Percentiles rank a stretch among this genome's conserved stretches.
Evolutionary conservation across 2,329 filamentous ascomycete species (phyloP).

Genomic region (Alternaria sp.): DNA sequence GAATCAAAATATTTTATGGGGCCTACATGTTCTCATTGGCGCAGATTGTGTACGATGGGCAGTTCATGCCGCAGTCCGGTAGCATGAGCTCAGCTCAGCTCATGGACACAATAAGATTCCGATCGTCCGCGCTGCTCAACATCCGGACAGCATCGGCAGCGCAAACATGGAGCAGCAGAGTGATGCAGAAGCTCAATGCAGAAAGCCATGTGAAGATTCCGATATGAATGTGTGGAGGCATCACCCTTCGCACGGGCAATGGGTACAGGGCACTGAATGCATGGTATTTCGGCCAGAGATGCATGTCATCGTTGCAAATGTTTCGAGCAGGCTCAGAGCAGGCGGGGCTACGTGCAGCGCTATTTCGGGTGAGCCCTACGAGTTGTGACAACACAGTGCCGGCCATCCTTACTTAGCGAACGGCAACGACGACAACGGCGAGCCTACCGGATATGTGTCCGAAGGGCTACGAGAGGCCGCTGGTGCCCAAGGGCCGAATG

Average conservation of each 20-base stretch:
- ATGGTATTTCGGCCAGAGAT: conserved; percentile 10
- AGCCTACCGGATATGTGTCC: background rate
- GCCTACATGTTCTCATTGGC: conserved; percentile 3
- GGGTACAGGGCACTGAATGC: conserved; percentile 9
- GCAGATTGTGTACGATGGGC: conserved; percentile 1
- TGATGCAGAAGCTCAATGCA: conserved; percentile 17
- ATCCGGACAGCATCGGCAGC: conserved; percentile 1
- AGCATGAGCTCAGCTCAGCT: conserved; percentile 23
- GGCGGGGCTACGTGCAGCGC: conserved; percentile 29
- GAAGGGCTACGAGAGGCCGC: conserved; percentile 1
- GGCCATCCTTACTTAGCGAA: conserved; percentile 16
- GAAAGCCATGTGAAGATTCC: conserved; percentile 8
- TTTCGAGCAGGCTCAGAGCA: conserved; percentile 24
- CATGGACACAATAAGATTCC: conserved; percentile 17
- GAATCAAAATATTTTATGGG: conserved; percentile 6
- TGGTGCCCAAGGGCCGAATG: conserved; percentile 7
- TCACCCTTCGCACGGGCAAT: conserved; percentile 3
- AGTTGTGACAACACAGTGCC: conserved; percentile 6
- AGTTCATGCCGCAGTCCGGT: background rate
- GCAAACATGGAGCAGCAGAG: conserved; percentile 14
- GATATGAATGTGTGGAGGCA: background rate
- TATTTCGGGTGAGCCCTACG: conserved; percentile 24
- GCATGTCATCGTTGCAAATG: conserved; percentile 37
- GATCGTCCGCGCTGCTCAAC: conserved; percentile 1
- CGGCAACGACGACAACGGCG: conserved; percentile 1